These are phyloP conservation scores for Globisporangium sylvaticum DNA, from an alignment of 352 stramenopile species.

Conservation along the genomic window DNA sequence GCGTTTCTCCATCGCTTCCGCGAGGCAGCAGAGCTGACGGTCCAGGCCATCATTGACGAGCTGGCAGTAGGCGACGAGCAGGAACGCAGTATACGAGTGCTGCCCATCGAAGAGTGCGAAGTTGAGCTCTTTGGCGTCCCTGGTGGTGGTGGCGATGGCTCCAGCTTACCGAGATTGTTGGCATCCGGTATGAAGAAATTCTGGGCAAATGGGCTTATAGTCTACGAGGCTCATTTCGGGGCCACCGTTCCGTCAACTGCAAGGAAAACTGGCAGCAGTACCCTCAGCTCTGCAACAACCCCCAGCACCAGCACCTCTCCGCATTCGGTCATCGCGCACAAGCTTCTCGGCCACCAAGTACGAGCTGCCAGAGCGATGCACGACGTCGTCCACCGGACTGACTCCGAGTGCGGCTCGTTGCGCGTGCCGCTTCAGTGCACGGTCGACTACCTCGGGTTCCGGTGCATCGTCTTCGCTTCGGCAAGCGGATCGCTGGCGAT, in stretches of 20 bases:
- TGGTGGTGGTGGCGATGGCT: not conserved
- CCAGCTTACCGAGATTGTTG: not conserved
- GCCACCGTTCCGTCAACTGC: not conserved
- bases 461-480: slow-evolving; percentile 43
- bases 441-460: slow-evolving; percentile 59
- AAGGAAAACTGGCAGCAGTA: slow-evolving; percentile 10
- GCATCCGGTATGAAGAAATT: slow-evolving; percentile 22
- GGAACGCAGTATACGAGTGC: slow-evolving; percentile 14
- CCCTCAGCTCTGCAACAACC: not conserved
- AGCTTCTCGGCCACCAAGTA: slow-evolving; percentile 49
- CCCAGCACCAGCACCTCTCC: not conserved
- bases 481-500: not conserved
- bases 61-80: slow-evolving; percentile 22
- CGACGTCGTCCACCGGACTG: slow-evolving; percentile 17
- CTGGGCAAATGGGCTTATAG: slow-evolving; percentile 24
- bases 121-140: not conserved
- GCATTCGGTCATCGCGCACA: slow-evolving; percentile 18
- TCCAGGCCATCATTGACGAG: slow-evolving; percentile 34
- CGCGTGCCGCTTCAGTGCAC: slow-evolving; percentile 52
- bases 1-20: slow-evolving; percentile 34
- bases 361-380: slow-evolving; percentile 36
- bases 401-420: not conserved
- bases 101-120: not conserved
- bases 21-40: slow-evolving; percentile 25
- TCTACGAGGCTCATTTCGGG: slow-evolving; percentile 29